phyloP scores from a whole-genome alignment of 495 filamentous ascomycete species.

The Penicillium canariense region DNA sequence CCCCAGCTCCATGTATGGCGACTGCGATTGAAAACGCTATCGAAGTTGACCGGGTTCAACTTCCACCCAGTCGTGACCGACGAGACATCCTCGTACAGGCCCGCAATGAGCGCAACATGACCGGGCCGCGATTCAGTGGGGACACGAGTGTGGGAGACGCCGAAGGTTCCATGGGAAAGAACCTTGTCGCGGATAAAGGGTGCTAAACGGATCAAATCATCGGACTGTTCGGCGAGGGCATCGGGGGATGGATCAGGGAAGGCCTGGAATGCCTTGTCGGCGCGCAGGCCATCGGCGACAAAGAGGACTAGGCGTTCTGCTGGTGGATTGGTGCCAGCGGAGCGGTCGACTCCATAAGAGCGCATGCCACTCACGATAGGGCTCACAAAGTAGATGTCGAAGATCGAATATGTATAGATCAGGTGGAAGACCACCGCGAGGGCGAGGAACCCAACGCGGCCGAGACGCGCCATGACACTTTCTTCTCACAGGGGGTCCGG shows the following conservation, averaged over 20 bases:
- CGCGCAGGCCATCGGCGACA: conserved; percentile 96
- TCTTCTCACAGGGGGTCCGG: conserved; percentile 13
- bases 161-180: conserved; percentile 91
- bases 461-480: conserved; percentile 68
- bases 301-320: conserved; percentile 90
- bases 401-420: conserved; percentile 94
- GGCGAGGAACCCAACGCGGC: conserved; percentile 83
- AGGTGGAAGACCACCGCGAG: conserved; percentile 93
- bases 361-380: conserved; percentile 96
- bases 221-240: conserved; percentile 47
- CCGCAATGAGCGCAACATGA: conserved; percentile 96
- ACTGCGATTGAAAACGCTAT: conserved; percentile 97
- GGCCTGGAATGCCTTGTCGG: conserved; percentile 96
- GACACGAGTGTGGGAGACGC: conserved; percentile 95
- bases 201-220: conserved; percentile 72
- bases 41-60: conserved; percentile 96
- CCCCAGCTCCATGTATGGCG: conserved; percentile 99
- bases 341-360: conserved; percentile 67
- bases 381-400: conserved; percentile 99
- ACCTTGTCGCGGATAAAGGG: conserved; percentile 91
- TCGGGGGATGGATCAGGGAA: conserved; percentile 85
- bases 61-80: conserved; percentile 98
- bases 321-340: conserved; percentile 62
- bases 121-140: conserved; percentile 97
- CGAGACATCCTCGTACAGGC: conserved; percentile 97